phyloP scores from a whole-genome alignment of 306 rosid genomes.

The Begonia fuchsioides region DNA sequence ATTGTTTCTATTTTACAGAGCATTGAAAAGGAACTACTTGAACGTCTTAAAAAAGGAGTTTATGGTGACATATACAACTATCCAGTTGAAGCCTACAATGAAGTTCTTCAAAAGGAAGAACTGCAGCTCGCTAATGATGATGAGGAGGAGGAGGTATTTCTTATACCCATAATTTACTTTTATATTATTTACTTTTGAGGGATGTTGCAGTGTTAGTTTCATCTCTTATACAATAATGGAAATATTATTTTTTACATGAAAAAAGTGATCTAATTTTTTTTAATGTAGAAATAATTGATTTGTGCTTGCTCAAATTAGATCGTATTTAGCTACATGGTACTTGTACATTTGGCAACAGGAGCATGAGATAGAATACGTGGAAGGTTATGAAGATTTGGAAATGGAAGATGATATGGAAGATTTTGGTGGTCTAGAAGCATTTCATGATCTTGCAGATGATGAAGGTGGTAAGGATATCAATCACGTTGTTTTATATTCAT shows the following conservation, averaged over 20 bases:
- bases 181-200: no score
- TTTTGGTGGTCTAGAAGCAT: constrained; percentile 32
- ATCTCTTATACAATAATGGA: no score
- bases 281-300: no score
- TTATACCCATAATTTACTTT: no score
- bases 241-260: no score
- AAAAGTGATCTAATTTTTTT: no score
- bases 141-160: constrained; percentile 39
- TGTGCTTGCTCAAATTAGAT: no score
- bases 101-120: constrained; percentile 36
- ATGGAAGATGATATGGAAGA: constrained; percentile 86
- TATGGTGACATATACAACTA: constrained; percentile 55
- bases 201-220: no score
- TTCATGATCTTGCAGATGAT: background rate
- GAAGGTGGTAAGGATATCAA: background rate
- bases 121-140: constrained; percentile 25
- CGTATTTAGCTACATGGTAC: no score
- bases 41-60: constrained; percentile 51
- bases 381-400: constrained; percentile 60
- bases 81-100: constrained; percentile 31
- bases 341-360: constrained; percentile 26
- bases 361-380: constrained; percentile 53
- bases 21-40: constrained; percentile 59
- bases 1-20: constrained; percentile 29
- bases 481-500: no score